Conservation (phyloP, 331 rosid species). For the Saraca asoca region DNA sequence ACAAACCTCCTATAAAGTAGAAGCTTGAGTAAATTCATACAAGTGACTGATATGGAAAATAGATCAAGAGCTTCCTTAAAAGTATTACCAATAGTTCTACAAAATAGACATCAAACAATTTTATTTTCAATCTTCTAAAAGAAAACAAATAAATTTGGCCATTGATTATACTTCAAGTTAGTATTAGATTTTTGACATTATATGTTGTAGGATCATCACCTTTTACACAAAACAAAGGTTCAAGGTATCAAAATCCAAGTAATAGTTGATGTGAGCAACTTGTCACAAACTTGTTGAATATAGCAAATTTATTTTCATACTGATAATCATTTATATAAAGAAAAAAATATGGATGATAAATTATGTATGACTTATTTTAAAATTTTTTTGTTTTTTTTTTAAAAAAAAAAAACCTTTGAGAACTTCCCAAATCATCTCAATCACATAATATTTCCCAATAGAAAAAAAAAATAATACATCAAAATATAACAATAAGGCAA, state of each 20-base stretch:
- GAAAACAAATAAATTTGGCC: too few relatives aligned
- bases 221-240: slow-evolving; percentile 87
- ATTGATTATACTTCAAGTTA: too few relatives aligned
- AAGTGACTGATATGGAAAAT: slow-evolving; percentile 91
- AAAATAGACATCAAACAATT: slow-evolving; percentile 33
- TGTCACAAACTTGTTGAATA: slow-evolving; percentile 77
- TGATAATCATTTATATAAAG: slow-evolving; percentile 15
- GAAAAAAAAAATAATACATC: too few relatives aligned
- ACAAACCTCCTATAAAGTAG: slow-evolving; percentile 93
- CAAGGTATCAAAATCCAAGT: slow-evolving; percentile 87
- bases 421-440: slow-evolving; percentile 91
- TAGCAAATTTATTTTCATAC: slow-evolving; percentile 28
- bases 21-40: slow-evolving; percentile 96
- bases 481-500: too few relatives aligned
- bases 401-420: slow-evolving; percentile 81
- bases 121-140: too few relatives aligned
- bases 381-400: slow-evolving; percentile 83
- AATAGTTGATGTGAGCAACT: slow-evolving; percentile 96
- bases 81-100: slow-evolving; percentile 88
- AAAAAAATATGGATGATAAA: slow-evolving; percentile 21
- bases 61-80: slow-evolving; percentile 90
- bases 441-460: slow-evolving; percentile 71
- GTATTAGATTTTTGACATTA: background rate
- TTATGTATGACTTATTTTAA: slow-evolving; percentile 67
- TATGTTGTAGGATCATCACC: slow-evolving; percentile 47